Evolutionary conservation across 108 stramenopile genomes (phyloP).

Genomic region (Cyclotella atomus): DNA sequence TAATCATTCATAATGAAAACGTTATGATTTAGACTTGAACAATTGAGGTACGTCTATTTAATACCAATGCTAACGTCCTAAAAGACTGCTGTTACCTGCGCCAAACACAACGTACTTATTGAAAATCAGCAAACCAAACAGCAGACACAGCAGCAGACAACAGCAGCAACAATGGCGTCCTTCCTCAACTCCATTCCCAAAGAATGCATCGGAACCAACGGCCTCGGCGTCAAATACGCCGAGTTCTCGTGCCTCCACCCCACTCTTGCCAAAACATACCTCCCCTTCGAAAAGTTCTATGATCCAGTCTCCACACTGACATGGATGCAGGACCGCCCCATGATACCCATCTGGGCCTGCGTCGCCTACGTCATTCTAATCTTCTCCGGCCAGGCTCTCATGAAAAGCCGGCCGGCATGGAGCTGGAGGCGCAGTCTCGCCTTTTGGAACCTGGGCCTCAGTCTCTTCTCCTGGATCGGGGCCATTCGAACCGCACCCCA

Average conservation of each 20-base stretch:
- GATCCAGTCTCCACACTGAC: slow-evolving; percentile 36
- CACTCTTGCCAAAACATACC: slow-evolving; percentile 36
- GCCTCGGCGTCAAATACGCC: slow-evolving; percentile 47
- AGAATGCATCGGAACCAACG: slow-evolving; percentile 58
- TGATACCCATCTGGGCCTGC: slow-evolving; percentile 49
- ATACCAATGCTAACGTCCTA: too few species aligned
- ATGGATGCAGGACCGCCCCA: slow-evolving; percentile 56
- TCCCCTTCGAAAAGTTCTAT: slow-evolving; percentile 52
- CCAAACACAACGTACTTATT: too few species aligned
- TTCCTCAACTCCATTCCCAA: slow-evolving; percentile 28
- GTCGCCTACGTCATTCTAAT: slow-evolving; percentile 53
- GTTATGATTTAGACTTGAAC: too few species aligned
- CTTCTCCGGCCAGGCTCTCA: slow-evolving; percentile 37
- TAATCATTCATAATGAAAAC: too few species aligned
- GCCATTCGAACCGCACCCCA: slow-evolving; percentile 89
- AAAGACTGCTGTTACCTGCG: too few species aligned
- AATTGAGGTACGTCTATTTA: too few species aligned
- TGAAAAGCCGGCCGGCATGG: slow-evolving; percentile 60
- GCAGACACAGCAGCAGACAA: background rate
- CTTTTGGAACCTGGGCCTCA: slow-evolving; percentile 89
- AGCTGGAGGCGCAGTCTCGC: slow-evolving; percentile 72
- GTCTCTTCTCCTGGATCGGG: slow-evolving; percentile 88
- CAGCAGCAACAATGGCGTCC: background rate
- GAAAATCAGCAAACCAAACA: too few species aligned
- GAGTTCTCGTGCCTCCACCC: slow-evolving; percentile 65